These are phyloP conservation scores for Colletotrichum liriopes DNA, from an alignment of 2,329 filamentous ascomycete genomes.

Conservation along the genomic window DNA sequence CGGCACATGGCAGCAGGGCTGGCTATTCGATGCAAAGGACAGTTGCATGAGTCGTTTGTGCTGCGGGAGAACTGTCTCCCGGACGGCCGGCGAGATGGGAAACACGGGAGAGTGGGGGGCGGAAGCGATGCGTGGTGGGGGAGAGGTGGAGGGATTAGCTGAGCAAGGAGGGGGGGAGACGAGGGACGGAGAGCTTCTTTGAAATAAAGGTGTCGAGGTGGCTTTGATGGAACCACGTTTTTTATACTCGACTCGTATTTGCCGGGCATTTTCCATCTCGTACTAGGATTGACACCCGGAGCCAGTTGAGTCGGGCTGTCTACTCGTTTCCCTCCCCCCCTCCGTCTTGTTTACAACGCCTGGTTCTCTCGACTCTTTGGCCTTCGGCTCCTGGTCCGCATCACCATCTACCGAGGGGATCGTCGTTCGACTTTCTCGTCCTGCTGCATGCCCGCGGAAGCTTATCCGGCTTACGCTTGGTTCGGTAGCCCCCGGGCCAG, in stretches of 20 bases:
- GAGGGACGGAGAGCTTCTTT: neutral
- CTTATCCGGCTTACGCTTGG: conserved; percentile 9
- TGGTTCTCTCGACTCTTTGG: conserved; percentile 1
- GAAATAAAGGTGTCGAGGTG: neutral
- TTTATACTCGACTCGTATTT: too few species aligned
- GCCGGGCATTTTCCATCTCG: too few species aligned
- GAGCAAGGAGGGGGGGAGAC: too few species aligned
- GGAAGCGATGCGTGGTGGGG: too few species aligned
- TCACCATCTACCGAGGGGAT: conserved; percentile 5
- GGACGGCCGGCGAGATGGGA: neutral
- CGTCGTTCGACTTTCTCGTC: neutral
- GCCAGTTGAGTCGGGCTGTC: neutral
- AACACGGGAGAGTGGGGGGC: conserved; percentile 6
- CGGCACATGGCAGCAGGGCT: neutral
- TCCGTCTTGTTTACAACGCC: too few species aligned
- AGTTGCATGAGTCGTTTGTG: too few species aligned
- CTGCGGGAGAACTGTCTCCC: too few species aligned
- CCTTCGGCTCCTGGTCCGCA: neutral
- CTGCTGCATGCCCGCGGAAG: neutral
- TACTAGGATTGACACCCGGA: neutral
- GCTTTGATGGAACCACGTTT: too few species aligned
- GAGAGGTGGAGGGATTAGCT: too few species aligned
- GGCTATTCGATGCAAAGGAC: too few species aligned
- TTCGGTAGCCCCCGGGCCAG: neutral
- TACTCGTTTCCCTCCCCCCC: too few species aligned